These are phyloP conservation scores for Curvularia lunata DNA, from an alignment of 2,329 filamentous ascomycete species.

Conservation along the genomic window DNA sequence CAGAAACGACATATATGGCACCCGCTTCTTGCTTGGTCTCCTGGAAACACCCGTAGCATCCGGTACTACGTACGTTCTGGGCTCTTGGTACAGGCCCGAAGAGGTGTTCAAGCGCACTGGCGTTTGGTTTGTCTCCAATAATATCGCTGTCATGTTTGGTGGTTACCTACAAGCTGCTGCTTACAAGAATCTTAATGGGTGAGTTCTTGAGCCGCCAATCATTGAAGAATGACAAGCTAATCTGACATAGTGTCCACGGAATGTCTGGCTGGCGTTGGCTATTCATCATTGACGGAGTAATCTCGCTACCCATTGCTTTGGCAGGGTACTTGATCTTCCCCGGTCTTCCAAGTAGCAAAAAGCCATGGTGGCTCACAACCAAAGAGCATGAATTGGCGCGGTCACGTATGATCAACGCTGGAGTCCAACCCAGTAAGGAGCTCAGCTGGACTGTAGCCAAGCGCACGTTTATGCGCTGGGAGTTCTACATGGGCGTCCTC, in stretches of 20 bases:
- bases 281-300: constrained; percentile 65
- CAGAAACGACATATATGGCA: constrained; percentile 49
- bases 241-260: constrained; percentile 44
- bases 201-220: background rate
- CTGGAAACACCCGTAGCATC: constrained; percentile 47
- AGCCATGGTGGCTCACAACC: constrained; percentile 57
- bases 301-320: constrained; percentile 62
- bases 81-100: constrained; percentile 53
- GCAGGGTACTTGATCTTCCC: constrained; percentile 63
- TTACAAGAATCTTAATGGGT: constrained; percentile 60
- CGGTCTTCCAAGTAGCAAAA: constrained; percentile 58
- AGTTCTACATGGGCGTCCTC: constrained; percentile 59
- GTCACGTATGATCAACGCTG: constrained; percentile 38
- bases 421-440: constrained; percentile 50
- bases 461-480: constrained; percentile 57
- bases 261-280: constrained; percentile 60
- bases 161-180: constrained; percentile 63
- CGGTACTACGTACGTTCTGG: constrained; percentile 48
- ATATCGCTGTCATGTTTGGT: constrained; percentile 63
- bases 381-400: constrained; percentile 42
- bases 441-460: constrained; percentile 54
- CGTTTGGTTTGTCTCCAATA: constrained; percentile 61
- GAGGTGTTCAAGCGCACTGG: constrained; percentile 62
- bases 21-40: constrained; percentile 48
- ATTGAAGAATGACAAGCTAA: constrained; percentile 1